These are phyloP conservation scores for Microcyclospora pomicola DNA, from an alignment of 2,329 filamentous ascomycete genomes.

Conservation along the genomic window DNA sequence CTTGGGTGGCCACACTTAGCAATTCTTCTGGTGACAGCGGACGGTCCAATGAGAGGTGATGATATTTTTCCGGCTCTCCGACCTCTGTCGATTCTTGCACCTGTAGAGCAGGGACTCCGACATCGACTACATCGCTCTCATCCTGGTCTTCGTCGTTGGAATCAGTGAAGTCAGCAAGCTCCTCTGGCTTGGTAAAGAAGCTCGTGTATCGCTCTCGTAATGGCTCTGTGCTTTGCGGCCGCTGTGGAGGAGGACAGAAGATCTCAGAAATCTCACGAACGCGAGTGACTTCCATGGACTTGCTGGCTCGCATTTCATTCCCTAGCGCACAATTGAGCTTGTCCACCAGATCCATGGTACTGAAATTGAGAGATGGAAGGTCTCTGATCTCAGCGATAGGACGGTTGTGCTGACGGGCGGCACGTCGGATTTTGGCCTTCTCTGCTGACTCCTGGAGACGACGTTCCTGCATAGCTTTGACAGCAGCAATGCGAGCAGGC, in stretches of 20 bases:
- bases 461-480: slow-evolving; percentile 24
- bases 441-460: slow-evolving; percentile 19
- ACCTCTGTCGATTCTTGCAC: slow-evolving; percentile 14
- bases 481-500: slow-evolving; percentile 21
- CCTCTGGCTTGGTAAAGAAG: slow-evolving; percentile 32
- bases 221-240: slow-evolving; percentile 25
- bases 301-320: slow-evolving; percentile 22
- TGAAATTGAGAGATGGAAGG: slow-evolving; percentile 36
- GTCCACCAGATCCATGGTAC: slow-evolving; percentile 31
- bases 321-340: slow-evolving; percentile 30
- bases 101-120: slow-evolving; percentile 11
- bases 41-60: slow-evolving; percentile 9
- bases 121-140: slow-evolving; percentile 6
- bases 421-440: slow-evolving; percentile 17
- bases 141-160: slow-evolving; percentile 10
- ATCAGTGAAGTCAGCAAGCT: slow-evolving; percentile 16
- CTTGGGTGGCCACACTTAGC: slow-evolving; percentile 28
- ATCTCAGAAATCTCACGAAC: slow-evolving; percentile 21
- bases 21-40: slow-evolving; percentile 29
- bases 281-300: slow-evolving; percentile 25
- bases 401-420: slow-evolving; percentile 17
- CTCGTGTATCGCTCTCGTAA: slow-evolving; percentile 33
- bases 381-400: slow-evolving; percentile 25
- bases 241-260: slow-evolving; percentile 20
- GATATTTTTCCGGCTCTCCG: slow-evolving; percentile 8